These are phyloP conservation scores for Lachancea dasiensis DNA, from an alignment of 805 yeast genomes.

Conservation along the genomic window DNA sequence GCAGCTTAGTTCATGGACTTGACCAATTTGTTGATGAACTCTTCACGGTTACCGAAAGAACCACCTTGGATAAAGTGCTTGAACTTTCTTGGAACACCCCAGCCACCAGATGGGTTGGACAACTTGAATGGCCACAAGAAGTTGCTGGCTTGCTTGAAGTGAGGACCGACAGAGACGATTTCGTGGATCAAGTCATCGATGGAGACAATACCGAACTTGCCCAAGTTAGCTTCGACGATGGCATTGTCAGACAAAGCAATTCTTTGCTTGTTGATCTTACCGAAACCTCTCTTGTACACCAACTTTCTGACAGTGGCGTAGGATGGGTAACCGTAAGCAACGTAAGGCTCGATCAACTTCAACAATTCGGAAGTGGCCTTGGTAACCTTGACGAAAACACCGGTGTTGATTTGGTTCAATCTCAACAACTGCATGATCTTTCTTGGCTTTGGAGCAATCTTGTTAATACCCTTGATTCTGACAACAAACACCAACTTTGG, in stretches of 20 bases:
- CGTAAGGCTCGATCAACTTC: slow-evolving; percentile 92
- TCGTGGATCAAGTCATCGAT: slow-evolving; percentile 94
- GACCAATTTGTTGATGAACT: slow-evolving; percentile 88
- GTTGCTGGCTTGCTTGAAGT: slow-evolving; percentile 98
- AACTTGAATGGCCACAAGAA: slow-evolving; percentile 97
- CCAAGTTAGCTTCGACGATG: slow-evolving; percentile 80
- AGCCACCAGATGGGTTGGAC: slow-evolving; percentile 95
- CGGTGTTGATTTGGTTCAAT: slow-evolving; percentile 90
- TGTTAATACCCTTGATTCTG: slow-evolving; percentile 99
- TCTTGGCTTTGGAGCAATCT: slow-evolving; percentile 99
- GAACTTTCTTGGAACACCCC: slow-evolving; percentile 97
- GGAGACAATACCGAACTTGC: slow-evolving; percentile 88
- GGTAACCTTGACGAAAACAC: slow-evolving; percentile 91
- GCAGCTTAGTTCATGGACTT: slow-evolving; percentile 82
- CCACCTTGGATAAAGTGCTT: slow-evolving; percentile 97
- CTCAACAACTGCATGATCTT: slow-evolving; percentile 92
- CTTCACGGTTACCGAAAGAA: slow-evolving; percentile 97
- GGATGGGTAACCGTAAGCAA: slow-evolving; percentile 97
- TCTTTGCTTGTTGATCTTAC: slow-evolving; percentile 96
- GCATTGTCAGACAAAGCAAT: slow-evolving; percentile 81
- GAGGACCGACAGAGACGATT: slow-evolving; percentile 93
- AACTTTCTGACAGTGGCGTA: slow-evolving; percentile 87
- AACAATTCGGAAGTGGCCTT: slow-evolving; percentile 91
- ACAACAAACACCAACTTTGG: slow-evolving; percentile 90
- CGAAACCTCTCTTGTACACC: slow-evolving; percentile 96